These are phyloP conservation scores for Russula olivacea DNA, from an alignment of 768 basidiomycete species.

Conservation along the genomic window DNA sequence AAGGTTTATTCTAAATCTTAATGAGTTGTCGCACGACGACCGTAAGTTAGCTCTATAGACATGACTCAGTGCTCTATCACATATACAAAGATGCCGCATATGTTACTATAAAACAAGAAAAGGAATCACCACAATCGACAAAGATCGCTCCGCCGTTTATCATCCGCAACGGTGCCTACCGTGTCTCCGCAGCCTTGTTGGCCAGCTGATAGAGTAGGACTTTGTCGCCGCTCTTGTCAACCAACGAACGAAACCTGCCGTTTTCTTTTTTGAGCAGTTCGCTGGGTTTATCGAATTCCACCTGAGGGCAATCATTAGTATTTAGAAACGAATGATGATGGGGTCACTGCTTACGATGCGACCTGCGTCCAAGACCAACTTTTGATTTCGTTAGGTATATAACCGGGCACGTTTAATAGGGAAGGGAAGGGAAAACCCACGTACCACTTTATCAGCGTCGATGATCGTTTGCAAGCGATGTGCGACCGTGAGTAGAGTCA, in stretches of 20 bases:
- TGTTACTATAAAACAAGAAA: not conserved
- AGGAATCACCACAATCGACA: not conserved
- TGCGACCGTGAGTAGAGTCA: constrained; percentile 53
- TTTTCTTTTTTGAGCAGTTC: constrained; percentile 36
- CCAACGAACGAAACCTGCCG: constrained; percentile 34
- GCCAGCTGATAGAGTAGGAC: constrained; percentile 33
- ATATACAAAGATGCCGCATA: not conserved
- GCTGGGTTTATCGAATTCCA: constrained; percentile 45
- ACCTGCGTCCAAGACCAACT: constrained; percentile 44
- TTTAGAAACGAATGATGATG: not conserved
- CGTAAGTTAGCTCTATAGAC: not conserved
- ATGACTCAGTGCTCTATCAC: not conserved
- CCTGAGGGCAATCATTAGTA: constrained; percentile 12
- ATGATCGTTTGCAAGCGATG: constrained; percentile 55
- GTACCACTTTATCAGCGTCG: constrained; percentile 55
- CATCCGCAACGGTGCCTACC: not conserved
- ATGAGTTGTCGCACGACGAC: too few species aligned
- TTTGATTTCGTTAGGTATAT: not conserved
- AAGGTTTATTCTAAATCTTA: not conserved
- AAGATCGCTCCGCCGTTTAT: not conserved
- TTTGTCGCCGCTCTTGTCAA: constrained; percentile 38
- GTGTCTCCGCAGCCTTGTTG: not conserved
- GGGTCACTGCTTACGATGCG: constrained; percentile 32
- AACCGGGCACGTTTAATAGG: not conserved
- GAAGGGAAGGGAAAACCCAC: not conserved